Evolutionary conservation across 2,329 filamentous ascomycete species (phyloP), one percentile per base, ranked within the genome.

Genomic region (Pseudogymnoascus sp.): DNA sequence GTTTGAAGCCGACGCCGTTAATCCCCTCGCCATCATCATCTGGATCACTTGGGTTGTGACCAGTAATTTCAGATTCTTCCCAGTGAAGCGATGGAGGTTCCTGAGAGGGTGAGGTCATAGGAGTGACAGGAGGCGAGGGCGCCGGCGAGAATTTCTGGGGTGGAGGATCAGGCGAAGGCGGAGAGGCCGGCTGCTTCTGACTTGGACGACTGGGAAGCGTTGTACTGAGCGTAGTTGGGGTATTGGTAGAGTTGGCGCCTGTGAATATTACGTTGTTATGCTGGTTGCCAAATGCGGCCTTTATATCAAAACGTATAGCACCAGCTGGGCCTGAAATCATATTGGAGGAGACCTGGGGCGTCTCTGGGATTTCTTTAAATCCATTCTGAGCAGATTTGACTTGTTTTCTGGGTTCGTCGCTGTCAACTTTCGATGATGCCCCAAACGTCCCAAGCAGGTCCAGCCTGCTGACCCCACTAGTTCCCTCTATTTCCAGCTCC

Each of bases 1-100:
- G 85, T 68, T 80, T 84, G 74, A 88, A 88, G 0, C 86, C 86
- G 64, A 88, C 84, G 4, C 86, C 86, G 70, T 88, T 88, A 69
- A 88, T 84, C 21, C 86, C 86, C 3, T 81, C 83, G 60, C 86
- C 86, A 69, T 88, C 86, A 68, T 88, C 86, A 65, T 88, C 85
- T 65, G 82, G 79, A 69, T 88, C 86, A 41, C 84, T 77, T 0
- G 84, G 83, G 67, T 87, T 82, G 71, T 88, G 86, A 28, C 87
- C 78, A 1, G 86, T 88, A 64, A 88, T 88, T 70, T 88, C 86
- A 67, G 88, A 82, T 66, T 87, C 84, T 68, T 85, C 84, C 86
- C 86, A 88, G 1, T 86, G 88, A 61, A 88, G 75, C 2, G 83
- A 80, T 5, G 84, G 83, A 37, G 84, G 79, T 25, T 71, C 70